Evolutionary conservation across 805 yeast genomes (phyloP).

Genomic region (Saturnispora hagleri): DNA sequence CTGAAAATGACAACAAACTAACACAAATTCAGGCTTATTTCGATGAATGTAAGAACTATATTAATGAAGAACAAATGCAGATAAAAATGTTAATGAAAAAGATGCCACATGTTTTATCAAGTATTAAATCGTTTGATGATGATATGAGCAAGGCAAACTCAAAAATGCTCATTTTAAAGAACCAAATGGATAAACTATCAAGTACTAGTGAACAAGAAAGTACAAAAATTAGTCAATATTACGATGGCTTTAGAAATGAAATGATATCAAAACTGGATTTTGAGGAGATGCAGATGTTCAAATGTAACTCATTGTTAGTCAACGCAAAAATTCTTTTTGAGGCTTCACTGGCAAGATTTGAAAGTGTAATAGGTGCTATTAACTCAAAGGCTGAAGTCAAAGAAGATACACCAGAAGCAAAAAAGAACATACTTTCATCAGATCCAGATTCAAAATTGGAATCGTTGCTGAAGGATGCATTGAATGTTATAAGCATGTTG

Average conservation of each 20-base stretch:
- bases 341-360: conserved; percentile 22
- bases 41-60: conserved; percentile 2
- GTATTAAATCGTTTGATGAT: neutral
- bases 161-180: neutral
- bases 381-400: neutral
- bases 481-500: neutral
- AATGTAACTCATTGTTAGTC: conserved; percentile 19
- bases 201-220: neutral
- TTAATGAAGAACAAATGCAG: conserved; percentile 6
- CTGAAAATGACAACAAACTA: neutral
- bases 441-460: neutral
- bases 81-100: conserved; percentile 1
- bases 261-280: conserved; percentile 1
- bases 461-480: neutral
- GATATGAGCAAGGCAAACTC: neutral
- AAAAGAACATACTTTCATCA: neutral
- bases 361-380: conserved; percentile 8
- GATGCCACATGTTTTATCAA: neutral
- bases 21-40: neutral
- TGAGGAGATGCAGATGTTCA: conserved; percentile 19
- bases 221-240: neutral
- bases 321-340: conserved; percentile 23
- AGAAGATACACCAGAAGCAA: neutral
- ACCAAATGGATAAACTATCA: neutral
- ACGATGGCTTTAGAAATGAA: neutral